phyloP scores from a whole-genome alignment of 2,329 filamentous ascomycete species.

The Hypoxylon sp. region DNA sequence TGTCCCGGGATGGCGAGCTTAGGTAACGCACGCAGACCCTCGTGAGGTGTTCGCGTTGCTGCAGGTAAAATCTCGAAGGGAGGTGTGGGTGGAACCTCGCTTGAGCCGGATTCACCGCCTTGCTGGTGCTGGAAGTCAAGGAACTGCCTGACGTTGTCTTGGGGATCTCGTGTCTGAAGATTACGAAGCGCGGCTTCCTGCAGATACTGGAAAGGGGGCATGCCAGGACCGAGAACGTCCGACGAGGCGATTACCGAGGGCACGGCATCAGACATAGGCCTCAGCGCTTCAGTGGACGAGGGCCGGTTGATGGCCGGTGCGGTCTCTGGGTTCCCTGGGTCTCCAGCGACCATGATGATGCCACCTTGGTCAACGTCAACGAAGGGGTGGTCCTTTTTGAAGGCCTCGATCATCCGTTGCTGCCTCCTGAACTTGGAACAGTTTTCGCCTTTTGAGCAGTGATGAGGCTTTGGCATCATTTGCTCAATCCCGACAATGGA shows the following conservation, averaged over 20 bases:
- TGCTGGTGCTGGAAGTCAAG: constrained; percentile 81
- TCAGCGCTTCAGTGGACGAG: constrained; percentile 67
- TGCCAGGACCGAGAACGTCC: constrained; percentile 81
- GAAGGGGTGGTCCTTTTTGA: constrained; percentile 82
- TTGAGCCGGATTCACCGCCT: constrained; percentile 54
- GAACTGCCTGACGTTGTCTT: constrained; percentile 94
- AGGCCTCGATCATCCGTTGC: constrained; percentile 80
- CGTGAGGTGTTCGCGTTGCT: constrained; percentile 61
- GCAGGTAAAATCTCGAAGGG: constrained; percentile 75
- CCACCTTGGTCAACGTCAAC: constrained; percentile 72
- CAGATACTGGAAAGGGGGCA: constrained; percentile 77
- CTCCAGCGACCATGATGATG: constrained; percentile 81
- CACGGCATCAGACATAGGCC: constrained; percentile 80
- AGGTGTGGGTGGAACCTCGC: constrained; percentile 77
- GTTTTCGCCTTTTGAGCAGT: constrained; percentile 87
- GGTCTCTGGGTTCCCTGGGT: constrained; percentile 82
- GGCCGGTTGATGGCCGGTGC: constrained; percentile 69
- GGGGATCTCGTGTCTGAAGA: constrained; percentile 81
- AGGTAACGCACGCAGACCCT: constrained; percentile 71
- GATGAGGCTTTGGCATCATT: constrained; percentile 85
- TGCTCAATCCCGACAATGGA: constrained; percentile 95
- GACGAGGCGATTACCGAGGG: constrained; percentile 93
- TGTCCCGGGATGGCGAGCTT: constrained; percentile 72
- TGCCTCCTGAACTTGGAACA: constrained; percentile 87
- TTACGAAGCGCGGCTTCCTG: constrained; percentile 80